Evolutionary conservation across 2,329 filamentous ascomycete species (phyloP).

Genomic region (Aspergillus sp.): DNA sequence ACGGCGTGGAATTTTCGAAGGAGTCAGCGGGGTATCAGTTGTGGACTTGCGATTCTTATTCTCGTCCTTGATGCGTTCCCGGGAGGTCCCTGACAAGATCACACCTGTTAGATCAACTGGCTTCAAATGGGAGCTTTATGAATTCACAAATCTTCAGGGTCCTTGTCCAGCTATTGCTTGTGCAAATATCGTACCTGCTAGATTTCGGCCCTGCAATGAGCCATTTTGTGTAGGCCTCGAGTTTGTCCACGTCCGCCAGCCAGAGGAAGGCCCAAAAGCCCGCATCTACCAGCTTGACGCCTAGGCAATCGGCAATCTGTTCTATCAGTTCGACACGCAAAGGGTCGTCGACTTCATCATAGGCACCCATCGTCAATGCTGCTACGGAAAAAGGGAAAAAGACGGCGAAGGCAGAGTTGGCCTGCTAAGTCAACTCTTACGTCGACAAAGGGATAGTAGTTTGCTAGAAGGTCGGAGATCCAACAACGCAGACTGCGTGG

Average conservation of each 20-base stretch:
- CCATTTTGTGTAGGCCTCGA: not conserved
- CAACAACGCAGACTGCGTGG: no score
- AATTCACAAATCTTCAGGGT: not conserved
- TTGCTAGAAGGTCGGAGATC: no score
- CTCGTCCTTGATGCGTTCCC: not conserved
- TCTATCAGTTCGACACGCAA: not conserved
- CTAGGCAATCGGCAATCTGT: not conserved
- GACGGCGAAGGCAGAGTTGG: no score
- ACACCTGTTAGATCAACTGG: not conserved
- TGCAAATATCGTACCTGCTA: not conserved
- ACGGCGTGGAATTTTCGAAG: not conserved
- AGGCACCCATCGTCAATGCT: not conserved
- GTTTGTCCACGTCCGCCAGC: not conserved
- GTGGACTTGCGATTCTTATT: not conserved
- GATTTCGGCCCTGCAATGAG: not conserved
- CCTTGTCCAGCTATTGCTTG: not conserved
- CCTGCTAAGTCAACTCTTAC: no score
- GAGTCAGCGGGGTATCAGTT: not conserved
- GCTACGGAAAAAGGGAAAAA: no score
- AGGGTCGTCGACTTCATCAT: not conserved
- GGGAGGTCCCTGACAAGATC: not conserved
- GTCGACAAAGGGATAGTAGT: no score
- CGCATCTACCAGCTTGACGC: not conserved
- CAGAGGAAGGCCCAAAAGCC: not conserved
- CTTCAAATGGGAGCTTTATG: not conserved